Conservation (phyloP, 2,329 filamentous ascomycete species). For the Fulvia fulva region DNA sequence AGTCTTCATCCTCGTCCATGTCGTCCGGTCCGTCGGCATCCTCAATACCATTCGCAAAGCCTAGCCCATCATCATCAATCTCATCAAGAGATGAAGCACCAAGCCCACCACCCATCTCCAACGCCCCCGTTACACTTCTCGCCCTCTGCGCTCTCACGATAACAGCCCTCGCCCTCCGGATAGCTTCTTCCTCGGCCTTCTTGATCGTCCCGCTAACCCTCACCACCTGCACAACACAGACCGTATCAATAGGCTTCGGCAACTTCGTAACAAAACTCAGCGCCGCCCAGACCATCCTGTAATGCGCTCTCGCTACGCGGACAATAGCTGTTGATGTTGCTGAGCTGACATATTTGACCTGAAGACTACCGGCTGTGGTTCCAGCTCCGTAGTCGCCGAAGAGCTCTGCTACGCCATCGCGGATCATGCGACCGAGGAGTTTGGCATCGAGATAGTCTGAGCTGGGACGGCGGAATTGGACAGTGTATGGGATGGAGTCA, state of each 20-base stretch:
- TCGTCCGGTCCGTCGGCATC: conserved; percentile 47
- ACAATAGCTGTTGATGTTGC: conserved; percentile 95
- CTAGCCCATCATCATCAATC: conserved; percentile 33
- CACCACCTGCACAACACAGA: conserved; percentile 79
- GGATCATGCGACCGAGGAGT: conserved; percentile 64
- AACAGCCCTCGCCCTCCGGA: conserved; percentile 68
- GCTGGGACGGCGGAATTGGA: conserved; percentile 77
- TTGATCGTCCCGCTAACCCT: conserved; percentile 89
- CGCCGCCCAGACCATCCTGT: conserved; percentile 84
- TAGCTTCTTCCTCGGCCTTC: conserved; percentile 85
- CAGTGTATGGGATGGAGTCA: conserved; percentile 51
- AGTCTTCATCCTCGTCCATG: conserved; percentile 34
- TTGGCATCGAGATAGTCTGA: conserved; percentile 65
- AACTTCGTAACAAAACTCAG: conserved; percentile 74
- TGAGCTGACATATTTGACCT: conserved; percentile 85
- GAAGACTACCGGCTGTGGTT: conserved; percentile 63
- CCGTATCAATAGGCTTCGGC: conserved; percentile 54
- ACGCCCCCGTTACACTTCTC: conserved; percentile 2
- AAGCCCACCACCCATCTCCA: not conserved
- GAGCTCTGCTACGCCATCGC: conserved; percentile 64
- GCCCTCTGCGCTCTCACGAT: conserved; percentile 63
- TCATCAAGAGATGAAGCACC: conserved; percentile 23
- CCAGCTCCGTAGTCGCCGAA: conserved; percentile 90
- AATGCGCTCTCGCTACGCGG: conserved; percentile 74
- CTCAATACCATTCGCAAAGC: conserved; percentile 44